Percentiles rank a stretch among this genome's conserved stretches.
phyloP scores from a whole-genome alignment of 2,329 filamentous ascomycete genomes.

The Xylariales sp. region DNA sequence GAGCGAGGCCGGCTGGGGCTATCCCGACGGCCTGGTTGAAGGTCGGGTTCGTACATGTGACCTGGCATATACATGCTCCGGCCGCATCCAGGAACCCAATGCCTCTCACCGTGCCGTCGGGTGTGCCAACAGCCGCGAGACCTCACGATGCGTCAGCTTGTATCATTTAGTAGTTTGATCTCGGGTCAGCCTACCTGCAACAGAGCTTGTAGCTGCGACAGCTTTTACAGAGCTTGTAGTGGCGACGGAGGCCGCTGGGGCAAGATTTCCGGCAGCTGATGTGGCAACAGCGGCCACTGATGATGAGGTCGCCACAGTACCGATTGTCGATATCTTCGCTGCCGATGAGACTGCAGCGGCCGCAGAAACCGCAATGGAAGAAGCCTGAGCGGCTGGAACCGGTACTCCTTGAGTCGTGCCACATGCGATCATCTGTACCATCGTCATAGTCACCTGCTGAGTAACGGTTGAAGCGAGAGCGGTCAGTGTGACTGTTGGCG shows the following conservation, averaged over 20 bases:
- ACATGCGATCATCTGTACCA: constrained; percentile 26
- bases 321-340: too few species aligned
- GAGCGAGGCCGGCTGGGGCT: constrained; percentile 4
- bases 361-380: too few species aligned
- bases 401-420: constrained; percentile 17
- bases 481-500: constrained; percentile 11
- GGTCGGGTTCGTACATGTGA: constrained; percentile 1
- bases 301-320: too few species aligned
- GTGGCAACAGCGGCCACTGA: constrained; percentile 22
- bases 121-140: constrained; percentile 8
- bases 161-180: neutral
- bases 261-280: constrained; percentile 17
- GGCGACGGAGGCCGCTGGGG: neutral
- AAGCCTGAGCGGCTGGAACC: constrained; percentile 18
- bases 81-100: constrained; percentile 4
- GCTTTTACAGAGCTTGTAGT: constrained; percentile 3
- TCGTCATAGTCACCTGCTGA: constrained; percentile 21
- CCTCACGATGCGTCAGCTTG: constrained; percentile 6
- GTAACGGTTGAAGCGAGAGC: constrained; percentile 15
- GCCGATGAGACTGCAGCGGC: too few species aligned
- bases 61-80: constrained; percentile 7
- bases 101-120: constrained; percentile 5
- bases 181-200: neutral
- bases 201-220: too few species aligned
- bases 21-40: constrained; percentile 6